Evolutionary conservation across 176 grass and related monocot species (phyloP).

Genomic region (Bonia amplexicaulis): DNA sequence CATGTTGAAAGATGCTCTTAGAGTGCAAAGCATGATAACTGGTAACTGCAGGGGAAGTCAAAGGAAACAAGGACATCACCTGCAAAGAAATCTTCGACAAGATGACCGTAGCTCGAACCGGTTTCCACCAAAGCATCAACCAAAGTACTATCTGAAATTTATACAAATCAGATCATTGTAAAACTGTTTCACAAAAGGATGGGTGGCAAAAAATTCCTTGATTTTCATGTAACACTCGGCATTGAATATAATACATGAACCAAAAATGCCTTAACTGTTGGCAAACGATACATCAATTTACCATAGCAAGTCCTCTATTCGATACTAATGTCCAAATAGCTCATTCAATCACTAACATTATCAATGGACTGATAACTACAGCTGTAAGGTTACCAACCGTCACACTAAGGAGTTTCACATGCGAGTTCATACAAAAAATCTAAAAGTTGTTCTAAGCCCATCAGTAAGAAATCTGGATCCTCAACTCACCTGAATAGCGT

Average conservation of each 20-base stretch:
- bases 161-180: slow-evolving; percentile 11
- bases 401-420: not conserved
- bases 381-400: not conserved
- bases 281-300: not conserved
- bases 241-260: not conserved
- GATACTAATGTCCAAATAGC: not conserved
- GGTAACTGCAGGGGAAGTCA: not conserved
- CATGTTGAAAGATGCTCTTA: not conserved
- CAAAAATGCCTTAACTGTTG: not conserved
- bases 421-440: not conserved
- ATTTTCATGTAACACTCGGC: not conserved
- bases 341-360: not conserved
- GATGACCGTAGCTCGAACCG: slow-evolving; percentile 33
- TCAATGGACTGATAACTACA: not conserved
- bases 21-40: not conserved
- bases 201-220: not conserved
- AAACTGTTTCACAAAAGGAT: not conserved
- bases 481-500: slow-evolving; percentile 48
- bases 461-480: not conserved
- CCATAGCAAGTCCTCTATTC: not conserved
- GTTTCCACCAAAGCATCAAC: slow-evolving; percentile 71
- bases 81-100: slow-evolving; percentile 78
- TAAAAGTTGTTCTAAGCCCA: not conserved
- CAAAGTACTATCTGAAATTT: slow-evolving; percentile 49
- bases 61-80: slow-evolving; percentile 30